A percentile compares a stretch with the other conserved stretches of the same genome.
Evolutionary conservation across 192 early-diverging fungal genomes (phyloP).

Genomic region (Spizellomyces punctatus): DNA sequence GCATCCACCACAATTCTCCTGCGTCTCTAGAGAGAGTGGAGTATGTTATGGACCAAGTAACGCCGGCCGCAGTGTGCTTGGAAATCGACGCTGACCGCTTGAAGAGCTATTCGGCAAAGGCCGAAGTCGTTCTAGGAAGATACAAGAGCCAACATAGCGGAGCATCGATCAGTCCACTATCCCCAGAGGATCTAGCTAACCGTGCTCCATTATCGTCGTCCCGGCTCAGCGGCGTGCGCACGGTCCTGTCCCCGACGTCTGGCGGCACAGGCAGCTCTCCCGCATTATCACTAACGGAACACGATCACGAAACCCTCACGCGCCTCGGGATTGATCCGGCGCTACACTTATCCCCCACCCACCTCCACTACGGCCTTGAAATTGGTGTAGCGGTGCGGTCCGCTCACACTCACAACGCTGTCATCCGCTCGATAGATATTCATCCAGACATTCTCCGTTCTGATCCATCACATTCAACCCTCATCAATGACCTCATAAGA

Average conservation of each 20-base stretch:
- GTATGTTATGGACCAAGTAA: constrained; percentile 17
- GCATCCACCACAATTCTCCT: constrained; percentile 30
- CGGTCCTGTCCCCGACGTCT: not conserved
- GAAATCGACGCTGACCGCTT: constrained; percentile 20
- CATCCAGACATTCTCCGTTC: constrained; percentile 9
- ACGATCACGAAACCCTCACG: constrained; percentile 8
- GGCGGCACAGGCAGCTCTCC: not conserved
- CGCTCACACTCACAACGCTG: constrained; percentile 8
- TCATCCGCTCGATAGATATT: constrained; percentile 22
- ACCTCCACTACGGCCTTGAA: constrained; percentile 27
- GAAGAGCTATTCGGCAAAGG: constrained; percentile 13
- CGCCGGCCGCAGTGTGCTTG: constrained; percentile 25
- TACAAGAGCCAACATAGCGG: not conserved
- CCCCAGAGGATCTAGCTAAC: not conserved
- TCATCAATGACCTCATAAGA: constrained; percentile 10
- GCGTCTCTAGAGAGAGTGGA: constrained; percentile 27
- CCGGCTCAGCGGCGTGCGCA: not conserved
- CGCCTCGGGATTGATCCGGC: constrained; percentile 18
- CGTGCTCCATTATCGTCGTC: not conserved
- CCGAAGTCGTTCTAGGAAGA: constrained; percentile 4
- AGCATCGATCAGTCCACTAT: not conserved
- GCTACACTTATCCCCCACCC: constrained; percentile 3
- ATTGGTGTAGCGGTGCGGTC: constrained; percentile 19
- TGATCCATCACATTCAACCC: constrained; percentile 15
- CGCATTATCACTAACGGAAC: not conserved